Conservation (phyloP, 176 grass and related monocot genomes). For the Aegilops tauschii region DNA sequence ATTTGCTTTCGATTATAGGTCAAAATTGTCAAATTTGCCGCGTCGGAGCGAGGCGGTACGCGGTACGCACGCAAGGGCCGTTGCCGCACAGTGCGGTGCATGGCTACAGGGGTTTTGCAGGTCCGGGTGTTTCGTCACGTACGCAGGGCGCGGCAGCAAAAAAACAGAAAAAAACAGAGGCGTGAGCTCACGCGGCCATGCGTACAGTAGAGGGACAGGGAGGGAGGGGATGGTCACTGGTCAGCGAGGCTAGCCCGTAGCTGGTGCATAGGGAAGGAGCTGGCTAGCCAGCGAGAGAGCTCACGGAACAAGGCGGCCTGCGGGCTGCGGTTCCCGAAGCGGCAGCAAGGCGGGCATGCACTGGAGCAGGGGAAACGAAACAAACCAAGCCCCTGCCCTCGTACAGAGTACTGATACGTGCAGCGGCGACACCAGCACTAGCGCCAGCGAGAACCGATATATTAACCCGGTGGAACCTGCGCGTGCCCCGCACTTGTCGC, state of each 20-base stretch:
- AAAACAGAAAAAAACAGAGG: background rate
- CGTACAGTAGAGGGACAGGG: slow-evolving; percentile 25
- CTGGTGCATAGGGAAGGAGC: slow-evolving; percentile 19
- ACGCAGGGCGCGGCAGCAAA: slow-evolving; percentile 10
- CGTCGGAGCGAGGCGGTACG: background rate
- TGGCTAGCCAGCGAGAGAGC: background rate
- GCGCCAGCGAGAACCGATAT: background rate
- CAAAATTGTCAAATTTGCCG: too few relatives aligned
- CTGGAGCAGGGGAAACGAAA: slow-evolving; percentile 44
- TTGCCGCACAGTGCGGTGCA: background rate
- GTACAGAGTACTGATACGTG: background rate
- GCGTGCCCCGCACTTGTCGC: slow-evolving; percentile 29
- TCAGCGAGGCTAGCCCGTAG: background rate
- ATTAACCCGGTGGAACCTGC: slow-evolving; percentile 9
- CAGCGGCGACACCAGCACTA: background rate
- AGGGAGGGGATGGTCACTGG: background rate
- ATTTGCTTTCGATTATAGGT: too few relatives aligned
- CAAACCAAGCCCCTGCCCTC: slow-evolving; percentile 3
- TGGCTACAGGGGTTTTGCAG: slow-evolving; percentile 26
- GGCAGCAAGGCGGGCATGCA: slow-evolving; percentile 45
- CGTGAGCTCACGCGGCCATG: slow-evolving; percentile 45
- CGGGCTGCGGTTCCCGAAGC: slow-evolving; percentile 44
- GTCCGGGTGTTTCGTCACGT: slow-evolving; percentile 33
- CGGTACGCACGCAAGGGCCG: background rate
- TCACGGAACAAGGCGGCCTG: slow-evolving; percentile 45